Evolutionary conservation across 495 filamentous ascomycete genomes (phyloP).

Genomic region (Apiosordaria backusii): DNA sequence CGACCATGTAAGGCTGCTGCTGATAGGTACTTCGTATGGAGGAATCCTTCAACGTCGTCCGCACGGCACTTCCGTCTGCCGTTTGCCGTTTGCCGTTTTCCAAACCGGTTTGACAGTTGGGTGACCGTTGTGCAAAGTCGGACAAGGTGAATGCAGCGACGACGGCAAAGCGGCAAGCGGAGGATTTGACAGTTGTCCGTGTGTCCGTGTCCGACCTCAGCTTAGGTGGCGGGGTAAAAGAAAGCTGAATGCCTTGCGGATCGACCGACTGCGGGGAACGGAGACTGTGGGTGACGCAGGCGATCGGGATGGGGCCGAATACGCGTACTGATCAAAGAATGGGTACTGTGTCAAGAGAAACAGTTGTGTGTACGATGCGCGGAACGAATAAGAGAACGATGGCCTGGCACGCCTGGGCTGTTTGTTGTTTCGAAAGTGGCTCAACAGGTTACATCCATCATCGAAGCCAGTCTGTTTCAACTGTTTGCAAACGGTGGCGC

Average conservation of each 20-base stretch:
- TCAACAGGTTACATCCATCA: constrained; percentile 8
- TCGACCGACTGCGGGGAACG: not conserved
- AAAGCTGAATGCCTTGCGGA: not conserved
- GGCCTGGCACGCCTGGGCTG: not conserved
- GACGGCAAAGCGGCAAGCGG: not conserved
- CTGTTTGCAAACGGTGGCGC: not conserved
- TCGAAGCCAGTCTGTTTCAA: not conserved
- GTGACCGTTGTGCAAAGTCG: too few species aligned
- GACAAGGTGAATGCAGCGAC: too few species aligned
- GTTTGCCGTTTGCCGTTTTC: not conserved
- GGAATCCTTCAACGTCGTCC: not conserved
- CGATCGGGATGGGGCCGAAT: not conserved
- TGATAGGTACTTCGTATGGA: not conserved
- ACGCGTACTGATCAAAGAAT: not conserved
- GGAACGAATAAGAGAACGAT: not conserved
- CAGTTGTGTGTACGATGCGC: not conserved
- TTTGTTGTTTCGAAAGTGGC: not conserved
- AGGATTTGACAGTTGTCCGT: not conserved
- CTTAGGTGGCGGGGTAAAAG: not conserved
- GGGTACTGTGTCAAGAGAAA: not conserved
- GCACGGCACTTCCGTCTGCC: not conserved
- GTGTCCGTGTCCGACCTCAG: not conserved
- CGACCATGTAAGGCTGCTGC: not conserved
- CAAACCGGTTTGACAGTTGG: too few species aligned
- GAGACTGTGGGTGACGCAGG: not conserved